Evolutionary conservation across 2,329 filamentous ascomycete species (phyloP), one percentile per base, ranked within the genome.

Genomic region (Ophidiomyces ophidiicola): DNA sequence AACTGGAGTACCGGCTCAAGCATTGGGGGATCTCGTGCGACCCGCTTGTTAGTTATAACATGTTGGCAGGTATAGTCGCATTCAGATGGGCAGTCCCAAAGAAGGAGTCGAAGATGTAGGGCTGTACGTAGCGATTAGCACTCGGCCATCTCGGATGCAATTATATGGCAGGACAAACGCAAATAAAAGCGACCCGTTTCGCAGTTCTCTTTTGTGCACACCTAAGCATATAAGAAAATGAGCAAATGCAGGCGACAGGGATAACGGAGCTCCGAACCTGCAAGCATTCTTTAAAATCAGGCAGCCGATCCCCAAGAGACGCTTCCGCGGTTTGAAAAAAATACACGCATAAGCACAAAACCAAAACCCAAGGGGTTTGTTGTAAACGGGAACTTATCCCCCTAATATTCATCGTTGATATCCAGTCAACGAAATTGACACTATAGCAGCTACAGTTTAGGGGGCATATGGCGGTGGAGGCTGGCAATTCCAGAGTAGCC

Each of bases 21-120:
- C 66, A 78, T 77, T 1, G 74, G 74, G 23, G 74, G 73, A 44
- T 76, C 72, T 46, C 72, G 67, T 18, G 73, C 66, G 48, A 86
- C 63, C 47, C 88, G 84, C 43, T 66, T 64, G 50, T 74, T 63
- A 41, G 90, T 96, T 44, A 92, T 71, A 58, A 94, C 80, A 69
- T 93, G 88, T 61, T 98, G 90, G 69, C 90, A 98, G 45, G 83
- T 80, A 68, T 98, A 93, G 69, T 98, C 87, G 76, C 90, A 98
- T 72, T 98, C 88, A 56, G 82, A 71, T 45, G 82, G 75, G 66
- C 90, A 98, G 58, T 77, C 78, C 90, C 90, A 98, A 59, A 94
- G 67, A 55, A 96, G 78, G 50, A 96, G 71, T 46, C 83, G 83
- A 58, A 80, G 86, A 62, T 82, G 76, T 51, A 94, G 59, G 46